Evolutionary conservation across 176 grass and related monocot species (phyloP), one percentile per base, ranked within the genome.

Genomic region (sorghum (Sorghum bicolor)): DNA sequence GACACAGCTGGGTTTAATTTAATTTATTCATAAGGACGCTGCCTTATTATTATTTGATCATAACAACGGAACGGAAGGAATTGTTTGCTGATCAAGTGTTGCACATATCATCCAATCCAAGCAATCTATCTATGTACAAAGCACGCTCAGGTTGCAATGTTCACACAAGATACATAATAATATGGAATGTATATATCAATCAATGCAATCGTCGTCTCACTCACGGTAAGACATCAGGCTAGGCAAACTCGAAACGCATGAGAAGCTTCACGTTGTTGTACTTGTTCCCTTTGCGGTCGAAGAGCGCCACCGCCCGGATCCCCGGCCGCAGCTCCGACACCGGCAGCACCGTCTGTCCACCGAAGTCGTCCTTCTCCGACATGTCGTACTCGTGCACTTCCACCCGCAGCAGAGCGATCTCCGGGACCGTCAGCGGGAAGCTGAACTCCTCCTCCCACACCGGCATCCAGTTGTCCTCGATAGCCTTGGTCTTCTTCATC

Each of bases 311-410:
- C 25, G 95, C 80, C n/a, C 92, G 81, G 72, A 98, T 90, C 28
- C 95, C 95, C 1, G 95, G 86, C 74, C 70, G 87, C 43, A 98
- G 86, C 70, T 95, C 96, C 36, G 93, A 87, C 25, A 98, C 72
- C 3, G 96, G 96, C 53, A 98, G 63, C 37, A 94, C 90, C 4
- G 84, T 82, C 88, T 98, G 96, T 26, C 96, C 96, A 2, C 76
- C 96, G 43, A 98, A 98, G 71, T 98, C 96, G 45, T 98, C 96
- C 91, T 92, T 98, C 45, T 95, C 96, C 1, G 96, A 98, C 96
- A 95, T 95, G 86, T 98, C 96, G 38, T 98, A 95, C 69, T 98
- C 93, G 17, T 92, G 93, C 78, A 88, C 92, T 86, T 92, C 96
- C 20, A 98, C 82, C 36, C 91, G 92, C 61, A 98, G 96, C 86